These are phyloP conservation scores for Thalassiosira exigua DNA, from an alignment of 352 stramenopile species.

Conservation along the genomic window DNA sequence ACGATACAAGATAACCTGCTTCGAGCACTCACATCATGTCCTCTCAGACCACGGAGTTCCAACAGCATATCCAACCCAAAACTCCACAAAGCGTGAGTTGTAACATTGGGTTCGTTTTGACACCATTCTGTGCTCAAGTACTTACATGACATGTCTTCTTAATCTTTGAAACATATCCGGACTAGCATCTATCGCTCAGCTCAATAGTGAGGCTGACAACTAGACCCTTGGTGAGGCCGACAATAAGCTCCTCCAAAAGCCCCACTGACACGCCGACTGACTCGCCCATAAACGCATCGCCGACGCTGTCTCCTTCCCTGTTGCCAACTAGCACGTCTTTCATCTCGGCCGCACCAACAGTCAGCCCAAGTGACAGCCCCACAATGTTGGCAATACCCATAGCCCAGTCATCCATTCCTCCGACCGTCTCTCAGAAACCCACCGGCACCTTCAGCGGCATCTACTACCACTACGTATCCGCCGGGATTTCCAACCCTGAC, in stretches of 20 bases:
- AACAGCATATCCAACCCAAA: background rate
- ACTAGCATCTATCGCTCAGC: no score
- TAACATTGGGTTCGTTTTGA: no score
- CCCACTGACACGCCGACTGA: background rate
- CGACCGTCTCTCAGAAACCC: background rate
- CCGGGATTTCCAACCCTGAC: background rate
- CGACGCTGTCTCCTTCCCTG: background rate
- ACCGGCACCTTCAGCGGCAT: background rate
- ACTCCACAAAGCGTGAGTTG: no score
- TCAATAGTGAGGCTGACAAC: background rate
- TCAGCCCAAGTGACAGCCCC: background rate
- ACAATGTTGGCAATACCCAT: background rate
- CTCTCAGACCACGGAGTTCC: no score
- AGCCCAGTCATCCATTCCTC: background rate
- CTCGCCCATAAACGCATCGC: background rate
- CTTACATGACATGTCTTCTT: no score
- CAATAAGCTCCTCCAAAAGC: background rate
- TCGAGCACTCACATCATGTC: no score
- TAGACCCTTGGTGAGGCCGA: background rate
- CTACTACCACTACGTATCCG: background rate
- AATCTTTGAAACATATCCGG: no score
- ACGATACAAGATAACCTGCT: no score
- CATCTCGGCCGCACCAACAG: background rate
- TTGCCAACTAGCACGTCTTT: conserved; percentile 7
- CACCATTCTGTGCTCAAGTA: no score